Evolutionary conservation across 2,329 filamentous ascomycete species (phyloP), one percentile per base, ranked within the genome.

Genomic region (Nemania sp.): DNA sequence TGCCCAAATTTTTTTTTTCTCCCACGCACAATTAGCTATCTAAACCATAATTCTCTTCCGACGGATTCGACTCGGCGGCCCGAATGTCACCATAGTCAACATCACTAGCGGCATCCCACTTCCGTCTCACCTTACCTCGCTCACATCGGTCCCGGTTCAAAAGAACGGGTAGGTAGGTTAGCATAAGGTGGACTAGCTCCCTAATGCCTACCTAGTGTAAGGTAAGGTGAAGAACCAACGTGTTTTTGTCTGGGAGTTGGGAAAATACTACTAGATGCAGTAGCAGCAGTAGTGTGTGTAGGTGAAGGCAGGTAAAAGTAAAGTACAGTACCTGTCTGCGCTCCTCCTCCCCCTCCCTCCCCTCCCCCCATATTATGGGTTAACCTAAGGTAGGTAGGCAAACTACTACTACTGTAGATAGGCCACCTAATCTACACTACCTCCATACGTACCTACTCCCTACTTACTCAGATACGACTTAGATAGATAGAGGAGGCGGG

Each of bases 61-160:
- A 59, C 48, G 53, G 37, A 29, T 20, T 49, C 39, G 45, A 57
- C 43, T 47, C 40, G 25, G 35, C 49, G 55, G 53, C 43, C 53
- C 56, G 57, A 64, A 60, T 59, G 51, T 54, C 54, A 55, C 55
- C 59, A 51, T 50, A 47, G 39, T 45, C 47, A 21, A 53, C 43
- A 53, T 63, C 45, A 46, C 39, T 62, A 55, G 57, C 42, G 39
- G 54, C 42, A 57, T 57, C 35, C 39, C 57, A 54, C 42, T 50
- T 35, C 52, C 49, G 54, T 63, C 60, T 63, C 46, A 60, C 60
- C 60, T 63, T 46, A 60, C 60, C 48, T 48, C 35, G 21, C 43
- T 63, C 45, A 42, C 53, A 49, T 57, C 25, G 5, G 50, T 35
- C 25, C 39, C 32, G 37, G 34, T 25, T 51, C 18, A 32, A 34